Base-by-base conservation (phyloP, 2,329 filamentous ascomycete genomes). In the Seiridium unicorne region DNA sequence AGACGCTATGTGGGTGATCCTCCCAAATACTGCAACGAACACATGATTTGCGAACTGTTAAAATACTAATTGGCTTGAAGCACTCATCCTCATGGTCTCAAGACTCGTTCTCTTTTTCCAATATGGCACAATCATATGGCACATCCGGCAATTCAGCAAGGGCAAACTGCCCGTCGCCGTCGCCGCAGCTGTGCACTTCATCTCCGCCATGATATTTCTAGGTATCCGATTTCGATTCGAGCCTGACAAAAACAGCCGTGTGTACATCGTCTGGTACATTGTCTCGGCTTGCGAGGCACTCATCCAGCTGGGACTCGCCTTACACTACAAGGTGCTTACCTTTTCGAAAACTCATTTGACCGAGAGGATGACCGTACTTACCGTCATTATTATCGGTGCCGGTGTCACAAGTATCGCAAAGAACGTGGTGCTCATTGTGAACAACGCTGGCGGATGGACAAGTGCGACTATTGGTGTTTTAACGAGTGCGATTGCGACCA, bases 301-400 rank as follows among this genome's bases (percentile, higher is more conserved):
- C 18, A 65, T 77, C 5, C 79, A 82, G 2, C 77, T 89, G 44
- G 72, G 70, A 3, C 73, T 87, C 2, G 86, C 86, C 5, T 80
- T 77, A 48, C 72, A 75, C 32, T 88, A 79, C 71, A 76, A 80
- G 3, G 80, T 83, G 49, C 77, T 89, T 44, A 83, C 82, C 59
- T 86, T 89, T 67, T 81, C 84, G 61, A 77, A 82, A 59, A 89
- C 85, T 0, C 85, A 89, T 68, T 70, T 89, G 58, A 85, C 86
- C 66, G 84, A 87, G 66, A 80, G 88, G 8, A 83, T 89, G 80
- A 83, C 81, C 10, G 76, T 89, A 2, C 75, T 89, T 59, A 89
- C 86, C 0, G 77, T 89, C 53, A 88, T 89, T 62, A 85, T 89
- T 57, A 81, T 89, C 61, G 86, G 87, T 5, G 86, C 89, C 64